Conservation (phyloP, 495 filamentous ascomycete genomes). For the Thozetella sp. region DNA sequence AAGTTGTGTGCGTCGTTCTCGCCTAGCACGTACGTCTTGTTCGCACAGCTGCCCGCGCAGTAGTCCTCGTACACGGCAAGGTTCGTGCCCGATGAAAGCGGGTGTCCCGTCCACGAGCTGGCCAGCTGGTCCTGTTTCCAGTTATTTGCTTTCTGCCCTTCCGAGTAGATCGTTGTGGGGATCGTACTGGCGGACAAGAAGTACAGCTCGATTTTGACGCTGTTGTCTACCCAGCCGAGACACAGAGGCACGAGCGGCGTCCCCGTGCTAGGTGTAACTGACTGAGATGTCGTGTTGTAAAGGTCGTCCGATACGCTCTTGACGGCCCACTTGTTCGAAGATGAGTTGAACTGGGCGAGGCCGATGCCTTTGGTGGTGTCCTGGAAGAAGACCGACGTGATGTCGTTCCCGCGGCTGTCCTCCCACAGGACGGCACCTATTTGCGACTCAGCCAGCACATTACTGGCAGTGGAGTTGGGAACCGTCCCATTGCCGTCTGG, state of each 20-base stretch:
- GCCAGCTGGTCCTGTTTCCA: not conserved
- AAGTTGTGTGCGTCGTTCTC: not conserved
- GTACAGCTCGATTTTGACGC: not conserved
- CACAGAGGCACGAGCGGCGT: not conserved
- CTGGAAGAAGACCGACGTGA: not conserved
- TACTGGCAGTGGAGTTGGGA: not conserved
- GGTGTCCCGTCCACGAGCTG: not conserved
- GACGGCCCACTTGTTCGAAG: not conserved
- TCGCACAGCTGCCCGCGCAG: not conserved
- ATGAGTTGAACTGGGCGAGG: not conserved
- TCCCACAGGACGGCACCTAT: not conserved
- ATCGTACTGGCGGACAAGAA: not conserved
- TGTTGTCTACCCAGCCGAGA: not conserved
- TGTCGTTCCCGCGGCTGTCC: not conserved
- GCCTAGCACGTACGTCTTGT: not conserved
- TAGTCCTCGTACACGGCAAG: not conserved
- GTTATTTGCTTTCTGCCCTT: not conserved
- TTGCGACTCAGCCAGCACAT: not conserved
- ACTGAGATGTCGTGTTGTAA: not conserved
- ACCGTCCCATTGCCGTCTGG: not conserved
- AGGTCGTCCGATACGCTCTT: not conserved
- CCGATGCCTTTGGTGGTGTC: not conserved
- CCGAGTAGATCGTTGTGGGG: not conserved
- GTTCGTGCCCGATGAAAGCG: not conserved
- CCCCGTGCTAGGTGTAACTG: not conserved